Evolutionary conservation across 1,284 basidiomycete species (phyloP), one percentile per base, ranked within the genome.

Genomic region (Albatrellus sp.): DNA sequence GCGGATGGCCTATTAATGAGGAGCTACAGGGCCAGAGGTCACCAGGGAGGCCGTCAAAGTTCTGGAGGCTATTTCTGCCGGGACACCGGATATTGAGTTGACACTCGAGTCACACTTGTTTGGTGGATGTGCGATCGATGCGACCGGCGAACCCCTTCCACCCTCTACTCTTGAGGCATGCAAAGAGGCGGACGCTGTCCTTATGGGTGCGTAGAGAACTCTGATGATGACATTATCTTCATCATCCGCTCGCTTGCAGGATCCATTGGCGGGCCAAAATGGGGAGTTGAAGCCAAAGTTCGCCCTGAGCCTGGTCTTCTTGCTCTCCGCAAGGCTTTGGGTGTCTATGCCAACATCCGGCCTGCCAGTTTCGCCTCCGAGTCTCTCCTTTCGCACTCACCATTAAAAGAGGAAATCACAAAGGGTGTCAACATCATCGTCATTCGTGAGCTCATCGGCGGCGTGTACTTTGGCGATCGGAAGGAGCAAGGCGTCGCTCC

Each of bases 291-390:
- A 45, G 82, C 83, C 52, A 85, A 88, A 61, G 80, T 98, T 44
- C 83, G 96, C 48, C 96, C 96, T n/a, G 96, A 99, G 65, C 80
- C 84, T 54, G 94, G 94, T 47, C 75, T 98, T 19, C 81, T 99
- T 28, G 65, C 70, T n/a, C 77, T 99, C 43, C 87, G 96, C 57
- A 98, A 98, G 66, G 80, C 77, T 37, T 80, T 98, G 45, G 93
- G 91, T 33, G 76, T 98, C 41, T 98, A 94, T 65, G 94, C 91
- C 60, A 99, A 99, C 70, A 96, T 99, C 61, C 88, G 96, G 32
- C 96, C 96, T 5, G 90, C 91, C 19, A 89, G 87, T 57, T 94
- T 98, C 57, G 90, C 90, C 1, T 94, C 91, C 16, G 85, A 96
- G 43, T 84, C 88, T 35, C 77, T 98, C 38, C 69, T 99, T 46